Evolutionary conservation across 768 basidiomycete species (phyloP).

Genomic region (Trametes villosa): DNA sequence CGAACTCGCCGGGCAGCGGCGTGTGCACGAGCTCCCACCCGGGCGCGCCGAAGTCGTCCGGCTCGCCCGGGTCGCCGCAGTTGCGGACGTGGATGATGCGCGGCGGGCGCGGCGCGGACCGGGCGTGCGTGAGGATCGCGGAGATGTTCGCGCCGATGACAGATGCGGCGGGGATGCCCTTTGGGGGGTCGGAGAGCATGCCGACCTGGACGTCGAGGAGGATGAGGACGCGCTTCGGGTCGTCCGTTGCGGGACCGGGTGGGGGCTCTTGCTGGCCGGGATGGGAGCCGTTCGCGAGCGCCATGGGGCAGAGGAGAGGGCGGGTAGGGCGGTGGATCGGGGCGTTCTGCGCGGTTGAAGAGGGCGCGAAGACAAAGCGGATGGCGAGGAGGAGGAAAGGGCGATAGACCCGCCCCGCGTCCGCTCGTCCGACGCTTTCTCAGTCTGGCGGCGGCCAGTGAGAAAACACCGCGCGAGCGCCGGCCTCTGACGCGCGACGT

Average conservation of each 20-base stretch:
- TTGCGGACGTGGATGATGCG: slow-evolving; percentile 72
- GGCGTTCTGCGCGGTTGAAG: too few species aligned
- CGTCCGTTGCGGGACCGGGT: neutral
- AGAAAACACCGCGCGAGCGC: too few species aligned
- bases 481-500: too few species aligned
- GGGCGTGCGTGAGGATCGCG: slow-evolving; percentile 53
- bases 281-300: neutral
- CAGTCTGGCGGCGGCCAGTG: too few species aligned
- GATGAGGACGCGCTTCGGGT: slow-evolving; percentile 53
- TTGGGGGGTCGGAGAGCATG: slow-evolving; percentile 51
- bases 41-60: slow-evolving; percentile 56
- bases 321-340: too few species aligned
- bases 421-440: neutral
- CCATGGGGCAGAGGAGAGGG: neutral
- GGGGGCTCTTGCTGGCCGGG: neutral
- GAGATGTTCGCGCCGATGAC: slow-evolving; percentile 52
- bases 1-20: slow-evolving; percentile 52
- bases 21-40: slow-evolving; percentile 68
- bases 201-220: slow-evolving; percentile 60
- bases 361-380: too few species aligned
- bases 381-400: neutral
- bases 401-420: neutral
- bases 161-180: slow-evolving; percentile 54
- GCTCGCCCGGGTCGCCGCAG: slow-evolving; percentile 60
- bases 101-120: slow-evolving; percentile 47